These are phyloP conservation scores for Cronartium quercuum DNA, from an alignment of 1,284 basidiomycete species.

Conservation along the genomic window DNA sequence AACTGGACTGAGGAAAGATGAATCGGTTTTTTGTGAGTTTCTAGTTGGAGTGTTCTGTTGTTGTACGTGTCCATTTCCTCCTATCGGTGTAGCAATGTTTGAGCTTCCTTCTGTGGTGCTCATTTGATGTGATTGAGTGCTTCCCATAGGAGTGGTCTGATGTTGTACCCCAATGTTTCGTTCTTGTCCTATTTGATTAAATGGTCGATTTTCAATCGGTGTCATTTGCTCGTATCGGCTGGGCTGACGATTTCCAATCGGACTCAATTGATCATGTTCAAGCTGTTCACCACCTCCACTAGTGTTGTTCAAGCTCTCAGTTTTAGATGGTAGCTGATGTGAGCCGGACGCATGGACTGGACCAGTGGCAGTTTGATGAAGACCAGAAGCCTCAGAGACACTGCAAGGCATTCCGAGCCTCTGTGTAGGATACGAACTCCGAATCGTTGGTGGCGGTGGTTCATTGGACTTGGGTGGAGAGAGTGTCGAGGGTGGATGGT, in stretches of 20 bases:
- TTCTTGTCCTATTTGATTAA: neutral
- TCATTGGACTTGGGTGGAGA: neutral
- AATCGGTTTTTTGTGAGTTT: neutral
- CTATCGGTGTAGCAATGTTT: neutral
- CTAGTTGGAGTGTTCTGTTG: neutral
- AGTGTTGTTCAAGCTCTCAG: too few relatives aligned
- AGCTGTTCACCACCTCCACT: too few relatives aligned
- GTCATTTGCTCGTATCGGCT: too few relatives aligned
- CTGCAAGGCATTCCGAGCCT: neutral
- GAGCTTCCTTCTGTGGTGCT: neutral
- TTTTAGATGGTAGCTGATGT: neutral
- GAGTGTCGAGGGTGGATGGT: neutral
- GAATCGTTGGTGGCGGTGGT: neutral
- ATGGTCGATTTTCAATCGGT: too few relatives aligned
- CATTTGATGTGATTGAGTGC: too few relatives aligned
- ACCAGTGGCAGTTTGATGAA: neutral
- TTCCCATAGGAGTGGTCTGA: too few relatives aligned
- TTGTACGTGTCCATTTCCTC: neutral
- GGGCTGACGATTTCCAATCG: too few relatives aligned
- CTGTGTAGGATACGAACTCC: neutral
- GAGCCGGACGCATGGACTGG: neutral
- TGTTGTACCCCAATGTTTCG: too few relatives aligned
- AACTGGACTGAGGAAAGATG: constrained; percentile 5
- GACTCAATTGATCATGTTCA: too few relatives aligned
- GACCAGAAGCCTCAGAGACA: neutral